These are phyloP conservation scores for Gnomoniopsis sp. DNA, from an alignment of 2,329 filamentous ascomycete genomes.

Conservation along the genomic window DNA sequence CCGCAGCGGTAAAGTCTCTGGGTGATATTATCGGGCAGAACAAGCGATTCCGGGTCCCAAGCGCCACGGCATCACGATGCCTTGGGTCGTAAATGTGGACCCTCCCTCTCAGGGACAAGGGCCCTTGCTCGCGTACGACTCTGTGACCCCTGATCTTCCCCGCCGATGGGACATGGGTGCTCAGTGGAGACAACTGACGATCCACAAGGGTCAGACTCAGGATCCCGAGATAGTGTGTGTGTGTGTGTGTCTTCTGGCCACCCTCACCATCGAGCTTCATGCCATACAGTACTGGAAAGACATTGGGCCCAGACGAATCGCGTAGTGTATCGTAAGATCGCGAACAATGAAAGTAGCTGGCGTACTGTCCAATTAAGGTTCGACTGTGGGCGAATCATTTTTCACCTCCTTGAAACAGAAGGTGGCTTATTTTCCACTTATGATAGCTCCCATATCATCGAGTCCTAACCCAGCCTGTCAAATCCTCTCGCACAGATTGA, in stretches of 20 bases:
- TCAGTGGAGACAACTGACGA: not conserved
- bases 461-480: not conserved
- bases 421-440: constrained; percentile 1
- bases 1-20: not conserved
- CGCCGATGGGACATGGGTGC: not conserved
- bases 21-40: not conserved
- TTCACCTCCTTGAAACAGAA: constrained; percentile 11
- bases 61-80: not conserved
- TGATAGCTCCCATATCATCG: constrained; percentile 1
- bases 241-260: not conserved
- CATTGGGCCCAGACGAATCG: not conserved
- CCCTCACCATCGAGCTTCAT: not conserved
- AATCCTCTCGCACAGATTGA: not conserved
- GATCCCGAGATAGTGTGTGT: too few species aligned
- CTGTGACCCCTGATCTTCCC: not conserved
- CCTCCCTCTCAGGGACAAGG: not conserved
- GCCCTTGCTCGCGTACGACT: not conserved
- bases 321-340: not conserved
- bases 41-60: too few species aligned
- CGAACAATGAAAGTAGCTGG: too few species aligned
- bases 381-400: not conserved
- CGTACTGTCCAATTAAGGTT: not conserved
- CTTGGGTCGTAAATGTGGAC: not conserved
- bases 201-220: not conserved
- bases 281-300: not conserved